A percentile compares a stretch with the other conserved stretches of the same genome.
phyloP scores from a whole-genome alignment of 2,329 filamentous ascomycete genomes.

The Aspergillus sp. region DNA sequence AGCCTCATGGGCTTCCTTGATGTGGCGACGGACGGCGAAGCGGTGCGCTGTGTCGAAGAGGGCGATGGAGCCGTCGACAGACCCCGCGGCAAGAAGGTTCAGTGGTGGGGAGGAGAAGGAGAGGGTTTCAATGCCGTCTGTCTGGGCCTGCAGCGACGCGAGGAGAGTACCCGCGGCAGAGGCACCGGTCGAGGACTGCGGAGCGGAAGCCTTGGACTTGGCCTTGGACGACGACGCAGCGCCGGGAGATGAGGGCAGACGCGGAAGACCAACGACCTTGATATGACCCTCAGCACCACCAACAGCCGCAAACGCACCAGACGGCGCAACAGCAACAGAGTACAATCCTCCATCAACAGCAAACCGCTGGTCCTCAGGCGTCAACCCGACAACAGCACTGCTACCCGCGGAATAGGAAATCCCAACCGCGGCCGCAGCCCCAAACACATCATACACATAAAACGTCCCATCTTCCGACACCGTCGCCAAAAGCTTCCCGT shows the following conservation, averaged over 20 bases:
- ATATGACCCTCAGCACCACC: slow-evolving; percentile 84
- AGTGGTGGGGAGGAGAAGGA: slow-evolving; percentile 57
- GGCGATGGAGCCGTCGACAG: slow-evolving; percentile 64
- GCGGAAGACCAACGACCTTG: slow-evolving; percentile 75
- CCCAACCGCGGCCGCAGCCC: slow-evolving; percentile 62
- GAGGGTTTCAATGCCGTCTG: slow-evolving; percentile 69
- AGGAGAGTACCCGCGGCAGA: slow-evolving; percentile 64
- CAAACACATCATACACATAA: slow-evolving; percentile 90
- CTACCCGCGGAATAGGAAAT: slow-evolving; percentile 49
- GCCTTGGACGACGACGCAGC: slow-evolving; percentile 41
- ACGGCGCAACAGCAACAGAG: slow-evolving; percentile 75
- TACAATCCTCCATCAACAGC: slow-evolving; percentile 85
- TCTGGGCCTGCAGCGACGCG: slow-evolving; percentile 73
- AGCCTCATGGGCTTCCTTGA: slow-evolving; percentile 77
- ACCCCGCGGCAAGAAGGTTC: slow-evolving; percentile 56
- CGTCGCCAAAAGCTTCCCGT: slow-evolving; percentile 78
- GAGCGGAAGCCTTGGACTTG: slow-evolving; percentile 43
- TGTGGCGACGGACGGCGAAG: slow-evolving; percentile 78
- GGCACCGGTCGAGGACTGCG: slow-evolving; percentile 27
- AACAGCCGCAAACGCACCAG: slow-evolving; percentile 70
- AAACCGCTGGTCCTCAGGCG: slow-evolving; percentile 79
- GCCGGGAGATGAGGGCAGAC: slow-evolving; percentile 39
- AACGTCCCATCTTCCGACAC: slow-evolving; percentile 83
- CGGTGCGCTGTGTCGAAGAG: slow-evolving; percentile 81
- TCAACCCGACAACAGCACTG: slow-evolving; percentile 68